These are phyloP conservation scores for Microstroma glucosiphilum DNA, from an alignment of 1,284 basidiomycete species.

Conservation along the genomic window DNA sequence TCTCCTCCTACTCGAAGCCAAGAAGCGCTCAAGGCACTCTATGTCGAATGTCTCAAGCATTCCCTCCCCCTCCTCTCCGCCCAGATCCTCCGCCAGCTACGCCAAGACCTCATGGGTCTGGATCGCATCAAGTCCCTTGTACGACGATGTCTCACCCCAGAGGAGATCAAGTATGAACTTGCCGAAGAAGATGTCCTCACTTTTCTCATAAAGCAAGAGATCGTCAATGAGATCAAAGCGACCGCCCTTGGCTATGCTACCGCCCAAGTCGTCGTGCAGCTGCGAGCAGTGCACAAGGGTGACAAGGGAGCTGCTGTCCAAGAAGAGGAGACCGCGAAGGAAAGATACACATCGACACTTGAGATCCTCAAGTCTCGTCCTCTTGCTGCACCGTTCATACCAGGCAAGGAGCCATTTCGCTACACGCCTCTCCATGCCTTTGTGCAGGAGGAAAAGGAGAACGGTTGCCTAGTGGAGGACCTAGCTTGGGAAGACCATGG, in stretches of 20 bases:
- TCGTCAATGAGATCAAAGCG: neutral
- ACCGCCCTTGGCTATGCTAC: neutral
- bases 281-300: neutral
- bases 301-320: neutral
- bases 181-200: neutral
- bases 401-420: neutral
- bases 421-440: conserved; percentile 1
- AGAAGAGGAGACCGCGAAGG: neutral
- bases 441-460: neutral
- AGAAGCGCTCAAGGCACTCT: neutral
- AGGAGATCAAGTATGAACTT: neutral
- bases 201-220: neutral
- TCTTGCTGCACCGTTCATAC: neutral
- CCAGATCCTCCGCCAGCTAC: neutral
- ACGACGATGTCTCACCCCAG: neutral
- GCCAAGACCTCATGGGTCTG: neutral
- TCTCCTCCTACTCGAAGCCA: neutral
- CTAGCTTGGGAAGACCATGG: neutral
- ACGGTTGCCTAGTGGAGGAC: neutral
- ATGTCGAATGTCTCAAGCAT: neutral
- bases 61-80: neutral
- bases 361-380: neutral
- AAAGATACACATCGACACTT: neutral
- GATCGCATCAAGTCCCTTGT: neutral
- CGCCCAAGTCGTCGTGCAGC: neutral